Conservation (phyloP, 2,329 filamentous ascomycete genomes). For the Phialophora expanda region DNA sequence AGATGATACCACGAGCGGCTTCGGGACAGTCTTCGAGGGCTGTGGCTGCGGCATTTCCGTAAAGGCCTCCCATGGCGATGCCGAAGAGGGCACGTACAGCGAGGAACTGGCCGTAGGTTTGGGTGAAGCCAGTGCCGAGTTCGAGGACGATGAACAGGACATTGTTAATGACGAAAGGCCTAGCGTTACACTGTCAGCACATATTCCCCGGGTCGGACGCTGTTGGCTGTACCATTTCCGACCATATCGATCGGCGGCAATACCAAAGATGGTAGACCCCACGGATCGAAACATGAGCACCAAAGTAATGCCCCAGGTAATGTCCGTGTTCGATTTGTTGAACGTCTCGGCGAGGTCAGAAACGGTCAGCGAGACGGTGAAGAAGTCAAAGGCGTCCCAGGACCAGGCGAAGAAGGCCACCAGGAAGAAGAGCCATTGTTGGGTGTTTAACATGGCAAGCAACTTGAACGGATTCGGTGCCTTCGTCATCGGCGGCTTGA, state of each 20-base stretch:
- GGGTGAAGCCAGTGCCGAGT: constrained; percentile 64
- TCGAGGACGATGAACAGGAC: constrained; percentile 66
- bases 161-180: constrained; percentile 65
- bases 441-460: constrained; percentile 37
- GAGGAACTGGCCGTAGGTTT: constrained; percentile 64
- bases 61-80: constrained; percentile 65
- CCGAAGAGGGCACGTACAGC: constrained; percentile 65
- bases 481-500: constrained; percentile 53
- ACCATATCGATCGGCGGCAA: constrained; percentile 60
- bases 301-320: constrained; percentile 64
- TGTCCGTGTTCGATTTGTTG: constrained; percentile 60
- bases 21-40: constrained; percentile 67
- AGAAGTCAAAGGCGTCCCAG: constrained; percentile 66
- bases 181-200: constrained; percentile 6
- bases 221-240: constrained; percentile 54
- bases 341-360: constrained; percentile 60
- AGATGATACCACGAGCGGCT: constrained; percentile 64
- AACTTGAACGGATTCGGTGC: constrained; percentile 38
- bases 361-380: constrained; percentile 65
- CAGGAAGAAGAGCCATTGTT: constrained; percentile 42
- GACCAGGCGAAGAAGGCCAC: constrained; percentile 47
- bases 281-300: constrained; percentile 67
- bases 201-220: not conserved
- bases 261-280: constrained; percentile 63
- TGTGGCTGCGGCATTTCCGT: constrained; percentile 66